Conservation (phyloP, 345 rosid genomes). For the Theobroma cacao region DNA sequence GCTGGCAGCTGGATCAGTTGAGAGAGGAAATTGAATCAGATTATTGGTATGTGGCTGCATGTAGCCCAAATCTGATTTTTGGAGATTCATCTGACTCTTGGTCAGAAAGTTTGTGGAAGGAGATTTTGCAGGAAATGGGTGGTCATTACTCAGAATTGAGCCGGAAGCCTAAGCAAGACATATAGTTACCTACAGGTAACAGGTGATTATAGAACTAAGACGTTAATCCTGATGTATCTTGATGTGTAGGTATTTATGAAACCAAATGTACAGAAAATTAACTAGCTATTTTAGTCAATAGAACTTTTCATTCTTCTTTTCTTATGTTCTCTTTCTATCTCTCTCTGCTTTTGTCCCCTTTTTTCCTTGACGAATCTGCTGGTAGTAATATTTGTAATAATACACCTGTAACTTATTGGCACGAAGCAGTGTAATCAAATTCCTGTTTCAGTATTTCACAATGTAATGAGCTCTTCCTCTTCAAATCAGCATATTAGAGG, state of each 20-base stretch:
- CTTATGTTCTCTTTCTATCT: too few species aligned
- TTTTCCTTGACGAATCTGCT: not conserved
- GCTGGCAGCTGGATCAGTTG: conserved; percentile 91
- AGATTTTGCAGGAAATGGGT: conserved; percentile 91
- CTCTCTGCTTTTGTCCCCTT: not conserved
- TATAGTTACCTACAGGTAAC: conserved; percentile 31
- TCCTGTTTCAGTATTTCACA: not conserved
- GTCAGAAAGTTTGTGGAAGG: conserved; percentile 78
- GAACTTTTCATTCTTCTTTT: conserved; percentile 1
- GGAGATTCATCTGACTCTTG: conserved; percentile 41
- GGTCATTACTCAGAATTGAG: conserved; percentile 85
- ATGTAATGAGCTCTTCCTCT: not conserved
- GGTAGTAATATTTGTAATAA: not conserved
- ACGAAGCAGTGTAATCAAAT: not conserved
- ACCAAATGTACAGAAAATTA: conserved; percentile 61
- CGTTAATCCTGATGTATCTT: conserved; percentile 15
- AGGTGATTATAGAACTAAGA: conserved; percentile 2
- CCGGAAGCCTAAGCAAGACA: conserved; percentile 84
- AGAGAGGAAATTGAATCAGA: conserved; percentile 81
- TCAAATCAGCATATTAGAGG: not conserved
- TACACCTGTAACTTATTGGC: not conserved
- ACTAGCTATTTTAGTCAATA: conserved; percentile 22
- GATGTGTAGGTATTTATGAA: conserved; percentile 24
- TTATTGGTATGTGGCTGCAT: conserved; percentile 83
- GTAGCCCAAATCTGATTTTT: conserved; percentile 72